Percentiles rank a stretch among this genome's conserved stretches.
phyloP scores from a whole-genome alignment of 257 asterid species.

The Primulina eburnea region DNA sequence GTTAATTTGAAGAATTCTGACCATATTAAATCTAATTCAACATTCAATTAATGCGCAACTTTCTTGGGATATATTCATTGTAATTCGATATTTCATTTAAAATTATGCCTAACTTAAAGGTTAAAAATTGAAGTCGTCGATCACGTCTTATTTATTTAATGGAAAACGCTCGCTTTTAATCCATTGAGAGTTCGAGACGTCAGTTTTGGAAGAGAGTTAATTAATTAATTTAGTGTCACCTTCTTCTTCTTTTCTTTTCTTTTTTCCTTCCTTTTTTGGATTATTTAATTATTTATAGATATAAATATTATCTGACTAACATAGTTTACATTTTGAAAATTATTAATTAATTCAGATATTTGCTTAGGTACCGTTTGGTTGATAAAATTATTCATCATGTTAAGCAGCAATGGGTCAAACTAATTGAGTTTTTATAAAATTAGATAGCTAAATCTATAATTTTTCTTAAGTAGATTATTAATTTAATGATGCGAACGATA shows the following conservation, averaged over 20 bases:
- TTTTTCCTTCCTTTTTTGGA: too few species aligned
- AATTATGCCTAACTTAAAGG: slow-evolving; percentile 32
- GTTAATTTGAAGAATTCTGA: background rate
- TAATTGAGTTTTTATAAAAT: too few species aligned
- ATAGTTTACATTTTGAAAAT: too few species aligned
- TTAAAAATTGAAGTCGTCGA: slow-evolving; percentile 18
- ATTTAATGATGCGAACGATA: too few species aligned
- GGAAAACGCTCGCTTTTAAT: background rate
- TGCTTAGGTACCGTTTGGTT: too few species aligned
- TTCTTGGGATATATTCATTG: background rate
- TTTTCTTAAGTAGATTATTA: too few species aligned
- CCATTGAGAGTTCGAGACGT: background rate
- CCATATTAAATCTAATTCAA: background rate
- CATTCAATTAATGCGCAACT: background rate
- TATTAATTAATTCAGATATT: too few species aligned
- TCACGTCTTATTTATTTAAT: slow-evolving; percentile 20
- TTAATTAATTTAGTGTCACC: background rate
- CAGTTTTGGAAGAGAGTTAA: background rate
- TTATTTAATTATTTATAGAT: too few species aligned
- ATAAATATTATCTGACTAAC: background rate
- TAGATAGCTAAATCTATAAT: too few species aligned
- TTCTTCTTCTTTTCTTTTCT: too few species aligned
- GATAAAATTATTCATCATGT: too few species aligned
- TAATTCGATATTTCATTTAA: background rate
- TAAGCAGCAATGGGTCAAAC: too few species aligned